phyloP scores from a whole-genome alignment of 2,329 filamentous ascomycete species.

The Lasiodiplodia gonubiensis region DNA sequence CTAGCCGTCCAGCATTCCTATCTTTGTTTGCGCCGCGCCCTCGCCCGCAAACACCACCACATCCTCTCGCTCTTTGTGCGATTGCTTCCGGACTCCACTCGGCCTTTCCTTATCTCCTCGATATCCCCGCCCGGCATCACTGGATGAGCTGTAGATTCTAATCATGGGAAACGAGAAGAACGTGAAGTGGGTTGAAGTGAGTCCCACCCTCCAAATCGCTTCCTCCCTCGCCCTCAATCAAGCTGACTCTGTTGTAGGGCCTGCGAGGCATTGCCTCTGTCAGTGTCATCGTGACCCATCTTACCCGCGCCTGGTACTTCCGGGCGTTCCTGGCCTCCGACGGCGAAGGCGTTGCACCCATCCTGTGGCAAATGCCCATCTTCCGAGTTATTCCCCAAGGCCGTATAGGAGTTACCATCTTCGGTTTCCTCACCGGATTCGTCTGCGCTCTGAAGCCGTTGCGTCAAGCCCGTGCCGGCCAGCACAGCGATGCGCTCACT shows the following conservation, averaged over 20 bases:
- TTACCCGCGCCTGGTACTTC: slow-evolving; percentile 59
- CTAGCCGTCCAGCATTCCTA: slow-evolving; percentile 16
- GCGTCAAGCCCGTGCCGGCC: slow-evolving; percentile 56
- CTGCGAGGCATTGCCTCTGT: slow-evolving; percentile 60
- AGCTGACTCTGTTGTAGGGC: slow-evolving; percentile 44
- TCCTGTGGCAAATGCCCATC: slow-evolving; percentile 58
- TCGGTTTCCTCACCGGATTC: slow-evolving; percentile 62
- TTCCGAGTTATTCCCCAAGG: slow-evolving; percentile 63
- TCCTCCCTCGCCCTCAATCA: slow-evolving; percentile 2
- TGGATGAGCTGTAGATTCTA: slow-evolving; percentile 18
- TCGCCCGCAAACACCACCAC: slow-evolving; percentile 3
- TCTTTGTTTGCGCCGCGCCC: slow-evolving; percentile 5
- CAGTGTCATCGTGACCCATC: slow-evolving; percentile 59
- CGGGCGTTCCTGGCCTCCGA: slow-evolving; percentile 57
- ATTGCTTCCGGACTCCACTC: neutral
- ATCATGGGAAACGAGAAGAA: slow-evolving; percentile 42
- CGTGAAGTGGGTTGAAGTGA: slow-evolving; percentile 51
- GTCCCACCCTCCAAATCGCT: neutral
- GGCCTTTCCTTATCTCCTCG: neutral
- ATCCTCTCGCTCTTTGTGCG: slow-evolving; percentile 9
- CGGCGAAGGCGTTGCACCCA: slow-evolving; percentile 48
- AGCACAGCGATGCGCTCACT: slow-evolving; percentile 52
- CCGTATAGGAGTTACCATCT: slow-evolving; percentile 61
- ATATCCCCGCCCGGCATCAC: slow-evolving; percentile 5
- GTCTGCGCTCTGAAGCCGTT: slow-evolving; percentile 62